Evolutionary conservation across 106 monocot genomes (phyloP).

Genomic region (Gastrodia elata): DNA sequence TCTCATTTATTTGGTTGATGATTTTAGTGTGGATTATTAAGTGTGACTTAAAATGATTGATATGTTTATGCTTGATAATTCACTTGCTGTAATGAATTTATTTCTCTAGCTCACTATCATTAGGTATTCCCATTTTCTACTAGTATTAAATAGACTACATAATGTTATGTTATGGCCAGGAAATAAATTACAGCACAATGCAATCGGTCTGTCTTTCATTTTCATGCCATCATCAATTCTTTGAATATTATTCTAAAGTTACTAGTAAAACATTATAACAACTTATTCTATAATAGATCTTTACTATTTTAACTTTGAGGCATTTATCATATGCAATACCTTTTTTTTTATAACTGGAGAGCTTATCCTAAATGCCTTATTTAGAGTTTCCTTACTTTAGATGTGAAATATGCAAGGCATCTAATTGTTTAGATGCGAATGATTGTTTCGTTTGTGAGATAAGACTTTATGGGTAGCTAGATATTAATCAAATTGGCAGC

Average conservation of each 20-base stretch:
- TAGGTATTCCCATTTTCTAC: neutral
- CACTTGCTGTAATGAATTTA: neutral
- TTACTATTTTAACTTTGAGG: neutral
- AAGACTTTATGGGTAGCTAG: neutral
- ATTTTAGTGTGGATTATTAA: neutral
- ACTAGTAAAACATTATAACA: neutral
- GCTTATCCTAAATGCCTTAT: neutral
- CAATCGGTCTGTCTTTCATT: neutral
- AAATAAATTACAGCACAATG: neutral
- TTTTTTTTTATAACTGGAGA: neutral
- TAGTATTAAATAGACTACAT: neutral
- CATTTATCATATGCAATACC: neutral
- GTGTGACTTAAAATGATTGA: neutral
- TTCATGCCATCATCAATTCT: neutral
- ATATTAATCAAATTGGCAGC: too few species aligned
- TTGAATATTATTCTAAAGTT: neutral
- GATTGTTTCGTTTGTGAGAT: neutral
- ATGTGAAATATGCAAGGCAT: neutral
- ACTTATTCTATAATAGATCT: neutral
- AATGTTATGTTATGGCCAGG: neutral
- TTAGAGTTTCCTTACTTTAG: neutral
- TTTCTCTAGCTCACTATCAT: neutral
- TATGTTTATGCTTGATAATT: neutral
- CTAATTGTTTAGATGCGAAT: neutral
- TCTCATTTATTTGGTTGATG: neutral